These are phyloP conservation scores for Phytophthora macrochlamydospora DNA, from an alignment of 352 stramenopile genomes.

Conservation along the genomic window DNA sequence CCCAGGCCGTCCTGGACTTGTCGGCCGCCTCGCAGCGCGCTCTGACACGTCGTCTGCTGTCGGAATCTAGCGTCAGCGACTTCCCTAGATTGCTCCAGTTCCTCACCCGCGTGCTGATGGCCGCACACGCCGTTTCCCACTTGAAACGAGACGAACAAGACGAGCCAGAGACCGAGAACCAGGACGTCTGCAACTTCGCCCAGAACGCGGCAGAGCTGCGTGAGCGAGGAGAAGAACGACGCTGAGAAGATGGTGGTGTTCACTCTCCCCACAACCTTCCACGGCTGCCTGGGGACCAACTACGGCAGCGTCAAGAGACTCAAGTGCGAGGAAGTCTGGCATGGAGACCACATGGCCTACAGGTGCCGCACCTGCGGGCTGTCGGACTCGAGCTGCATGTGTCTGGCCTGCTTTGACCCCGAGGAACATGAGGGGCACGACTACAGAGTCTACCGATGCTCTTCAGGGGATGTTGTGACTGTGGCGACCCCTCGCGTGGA, in stretches of 20 bases:
- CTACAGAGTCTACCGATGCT: constrained; percentile 83
- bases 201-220: constrained; percentile 43
- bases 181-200: constrained; percentile 25
- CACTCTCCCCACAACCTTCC: constrained; percentile 43
- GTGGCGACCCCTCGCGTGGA: constrained; percentile 83
- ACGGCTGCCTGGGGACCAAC: constrained; percentile 45
- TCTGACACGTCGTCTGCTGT: constrained; percentile 36
- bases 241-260: constrained; percentile 23
- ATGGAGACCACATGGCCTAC: constrained; percentile 89
- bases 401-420: constrained; percentile 78
- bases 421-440: constrained; percentile 82
- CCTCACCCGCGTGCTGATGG: constrained; percentile 66
- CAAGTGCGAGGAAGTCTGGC: constrained; percentile 90
- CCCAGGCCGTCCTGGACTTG: constrained; percentile 41
- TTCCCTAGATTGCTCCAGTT: constrained; percentile 70
- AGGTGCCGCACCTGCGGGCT: constrained; percentile 80
- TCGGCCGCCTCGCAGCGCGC: constrained; percentile 44
- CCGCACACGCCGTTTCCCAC: constrained; percentile 46
- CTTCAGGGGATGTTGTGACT: constrained; percentile 86
- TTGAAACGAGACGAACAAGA: background rate
- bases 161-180: background rate
- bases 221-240: constrained; percentile 44
- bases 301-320: constrained; percentile 74
- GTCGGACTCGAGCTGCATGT: constrained; percentile 90
- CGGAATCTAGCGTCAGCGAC: constrained; percentile 24